These are phyloP conservation scores for Neostapfia colusana DNA, from an alignment of 176 grass and related monocot genomes.

Conservation along the genomic window DNA sequence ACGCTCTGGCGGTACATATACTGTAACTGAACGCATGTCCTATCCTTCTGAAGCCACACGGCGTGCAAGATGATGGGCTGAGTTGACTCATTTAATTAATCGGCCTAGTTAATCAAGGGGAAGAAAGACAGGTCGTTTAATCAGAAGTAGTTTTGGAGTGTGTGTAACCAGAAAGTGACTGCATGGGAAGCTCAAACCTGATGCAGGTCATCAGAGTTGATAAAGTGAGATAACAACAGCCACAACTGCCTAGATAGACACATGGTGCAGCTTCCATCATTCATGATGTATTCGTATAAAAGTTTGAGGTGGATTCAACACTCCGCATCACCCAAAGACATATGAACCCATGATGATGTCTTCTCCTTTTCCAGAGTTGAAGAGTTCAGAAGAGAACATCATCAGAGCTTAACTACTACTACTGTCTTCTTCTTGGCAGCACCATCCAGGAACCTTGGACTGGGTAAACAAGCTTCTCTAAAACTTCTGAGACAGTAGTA, in stretches of 20 bases:
- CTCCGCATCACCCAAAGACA: slow-evolving; percentile 14
- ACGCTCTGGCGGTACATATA: slow-evolving; percentile 16
- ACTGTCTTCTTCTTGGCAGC: slow-evolving; percentile 47
- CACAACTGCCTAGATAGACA: slow-evolving; percentile 28
- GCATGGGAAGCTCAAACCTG: slow-evolving; percentile 18
- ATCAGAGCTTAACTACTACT: slow-evolving; percentile 38
- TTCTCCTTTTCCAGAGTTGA: slow-evolving; percentile 3
- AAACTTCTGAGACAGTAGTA: neutral
- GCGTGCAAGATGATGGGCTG: neutral
- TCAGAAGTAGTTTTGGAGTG: neutral
- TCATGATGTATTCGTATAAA: neutral
- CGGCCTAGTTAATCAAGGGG: neutral
- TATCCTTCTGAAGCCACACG: slow-evolving; percentile 1
- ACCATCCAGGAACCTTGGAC: slow-evolving; percentile 46
- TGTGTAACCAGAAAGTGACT: slow-evolving; percentile 28
- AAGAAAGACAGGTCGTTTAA: neutral
- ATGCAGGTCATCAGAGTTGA: slow-evolving; percentile 38
- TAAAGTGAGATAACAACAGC: neutral
- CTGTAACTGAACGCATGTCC: slow-evolving; percentile 12
- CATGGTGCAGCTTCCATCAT: slow-evolving; percentile 29
- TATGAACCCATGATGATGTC: neutral
- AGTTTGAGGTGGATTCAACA: slow-evolving; percentile 12
- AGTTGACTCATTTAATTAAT: neutral
- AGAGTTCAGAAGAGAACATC: slow-evolving; percentile 31
- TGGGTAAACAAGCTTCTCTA: slow-evolving; percentile 31